These are phyloP conservation scores for Botryotinia calthae DNA, from an alignment of 2,329 filamentous ascomycete species.

Conservation along the genomic window DNA sequence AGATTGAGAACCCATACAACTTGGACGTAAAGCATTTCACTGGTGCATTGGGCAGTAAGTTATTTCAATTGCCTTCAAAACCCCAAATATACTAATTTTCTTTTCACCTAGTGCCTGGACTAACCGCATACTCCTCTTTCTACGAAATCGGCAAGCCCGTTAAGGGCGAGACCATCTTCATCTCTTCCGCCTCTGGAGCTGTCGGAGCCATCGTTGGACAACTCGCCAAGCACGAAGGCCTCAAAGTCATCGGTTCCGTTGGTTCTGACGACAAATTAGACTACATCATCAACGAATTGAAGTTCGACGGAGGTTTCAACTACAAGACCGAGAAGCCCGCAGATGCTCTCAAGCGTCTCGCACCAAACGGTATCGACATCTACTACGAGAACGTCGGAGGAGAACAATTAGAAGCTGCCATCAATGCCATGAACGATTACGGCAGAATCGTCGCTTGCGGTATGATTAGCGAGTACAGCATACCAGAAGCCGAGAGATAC, in stretches of 20 bases:
- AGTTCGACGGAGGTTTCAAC: constrained; percentile 74
- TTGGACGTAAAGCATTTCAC: constrained; percentile 67
- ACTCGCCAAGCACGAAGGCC: constrained; percentile 71
- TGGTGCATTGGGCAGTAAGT: constrained; percentile 63
- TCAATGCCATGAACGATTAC: constrained; percentile 59
- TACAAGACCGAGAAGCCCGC: constrained; percentile 71
- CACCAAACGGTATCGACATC: constrained; percentile 72
- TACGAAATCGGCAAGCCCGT: constrained; percentile 74
- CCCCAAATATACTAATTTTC: not conserved
- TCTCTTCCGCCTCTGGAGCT: constrained; percentile 71
- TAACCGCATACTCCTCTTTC: constrained; percentile 72
- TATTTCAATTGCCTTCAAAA: not conserved
- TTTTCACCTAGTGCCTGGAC: constrained; percentile 55
- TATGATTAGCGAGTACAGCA: constrained; percentile 70
- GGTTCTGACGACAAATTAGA: constrained; percentile 74
- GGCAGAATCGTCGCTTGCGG: constrained; percentile 62
- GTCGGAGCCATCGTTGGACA: constrained; percentile 77
- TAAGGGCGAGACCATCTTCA: constrained; percentile 75
- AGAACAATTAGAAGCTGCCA: constrained; percentile 67
- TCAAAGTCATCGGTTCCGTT: constrained; percentile 71
- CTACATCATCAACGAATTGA: constrained; percentile 69
- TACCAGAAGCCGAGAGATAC: constrained; percentile 51
- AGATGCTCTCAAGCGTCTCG: constrained; percentile 63
- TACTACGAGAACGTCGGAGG: constrained; percentile 82
- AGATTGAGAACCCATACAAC: constrained; percentile 67